A percentile compares a stretch with the other conserved stretches of the same genome.
Conservation (phyloP, 2,329 filamentous ascomycete genomes). For the Biscogniauxia mediterranea region DNA sequence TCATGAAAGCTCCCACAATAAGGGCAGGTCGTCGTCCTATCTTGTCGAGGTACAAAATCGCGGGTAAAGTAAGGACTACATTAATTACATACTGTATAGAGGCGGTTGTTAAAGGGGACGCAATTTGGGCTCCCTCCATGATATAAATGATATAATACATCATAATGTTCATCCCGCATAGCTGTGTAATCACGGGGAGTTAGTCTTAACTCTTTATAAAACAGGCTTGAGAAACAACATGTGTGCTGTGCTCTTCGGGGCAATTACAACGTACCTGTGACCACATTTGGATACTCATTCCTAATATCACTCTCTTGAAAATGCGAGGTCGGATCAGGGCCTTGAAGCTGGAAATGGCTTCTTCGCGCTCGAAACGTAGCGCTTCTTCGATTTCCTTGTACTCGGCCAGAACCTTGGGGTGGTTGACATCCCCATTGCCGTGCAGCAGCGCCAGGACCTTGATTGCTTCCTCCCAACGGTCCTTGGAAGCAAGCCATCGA, state of each 20-base stretch:
- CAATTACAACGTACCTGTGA: slow-evolving; percentile 41
- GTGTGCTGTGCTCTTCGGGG: background rate
- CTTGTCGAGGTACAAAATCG: slow-evolving; percentile 59
- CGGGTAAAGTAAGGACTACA: slow-evolving; percentile 57
- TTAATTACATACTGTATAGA: slow-evolving; percentile 66
- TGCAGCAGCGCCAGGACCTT: slow-evolving; percentile 58
- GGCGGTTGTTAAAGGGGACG: slow-evolving; percentile 55
- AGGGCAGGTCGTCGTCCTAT: slow-evolving; percentile 57
- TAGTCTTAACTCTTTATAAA: slow-evolving; percentile 2
- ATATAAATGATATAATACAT: slow-evolving; percentile 61
- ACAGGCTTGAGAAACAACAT: background rate
- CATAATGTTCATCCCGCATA: slow-evolving; percentile 57
- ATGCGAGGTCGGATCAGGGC: slow-evolving; percentile 51
- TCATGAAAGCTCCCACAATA: slow-evolving; percentile 53
- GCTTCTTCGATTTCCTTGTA: slow-evolving; percentile 60
- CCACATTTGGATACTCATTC: slow-evolving; percentile 59
- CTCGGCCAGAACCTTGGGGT: slow-evolving; percentile 61
- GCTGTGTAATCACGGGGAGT: slow-evolving; percentile 5
- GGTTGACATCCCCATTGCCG: slow-evolving; percentile 52
- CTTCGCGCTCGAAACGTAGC: slow-evolving; percentile 52
- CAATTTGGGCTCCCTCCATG: slow-evolving; percentile 57
- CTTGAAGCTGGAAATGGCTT: slow-evolving; percentile 46
- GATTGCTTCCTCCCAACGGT: slow-evolving; percentile 65
- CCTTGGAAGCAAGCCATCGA: slow-evolving; percentile 67
- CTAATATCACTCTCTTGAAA: slow-evolving; percentile 54